These are phyloP conservation scores for Scleroderma bovista DNA, from an alignment of 768 basidiomycete species.

Conservation along the genomic window DNA sequence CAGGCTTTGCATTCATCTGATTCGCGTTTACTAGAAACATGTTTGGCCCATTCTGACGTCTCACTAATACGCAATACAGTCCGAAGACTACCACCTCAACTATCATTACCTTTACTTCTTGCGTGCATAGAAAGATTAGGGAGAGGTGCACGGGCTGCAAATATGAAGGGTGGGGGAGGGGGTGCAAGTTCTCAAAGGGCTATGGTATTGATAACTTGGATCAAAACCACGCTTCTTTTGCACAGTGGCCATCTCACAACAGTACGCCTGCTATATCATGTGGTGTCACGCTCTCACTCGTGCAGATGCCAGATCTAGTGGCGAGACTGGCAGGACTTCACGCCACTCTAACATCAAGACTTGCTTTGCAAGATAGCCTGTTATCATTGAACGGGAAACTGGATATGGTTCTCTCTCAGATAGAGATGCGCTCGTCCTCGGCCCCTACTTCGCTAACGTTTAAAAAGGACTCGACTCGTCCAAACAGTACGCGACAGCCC, in stretches of 20 bases:
- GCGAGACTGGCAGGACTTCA: constrained; percentile 82
- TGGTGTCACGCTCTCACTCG: constrained; percentile 7
- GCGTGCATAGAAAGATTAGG: constrained; percentile 89
- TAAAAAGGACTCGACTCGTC: constrained; percentile 31
- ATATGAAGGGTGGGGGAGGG: constrained; percentile 72
- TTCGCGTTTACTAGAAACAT: constrained; percentile 79
- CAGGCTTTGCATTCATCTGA: constrained; percentile 97
- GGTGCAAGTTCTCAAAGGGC: constrained; percentile 78
- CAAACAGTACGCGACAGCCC: constrained; percentile 36
- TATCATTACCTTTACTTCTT: constrained; percentile 79
- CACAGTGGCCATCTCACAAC: constrained; percentile 94
- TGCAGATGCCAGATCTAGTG: constrained; percentile 88
- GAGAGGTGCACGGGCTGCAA: constrained; percentile 62
- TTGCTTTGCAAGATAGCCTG: constrained; percentile 79
- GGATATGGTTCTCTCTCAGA: constrained; percentile 91
- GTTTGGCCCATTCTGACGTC: constrained; percentile 78
- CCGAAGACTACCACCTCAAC: constrained; percentile 75
- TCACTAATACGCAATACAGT: constrained; percentile 83
- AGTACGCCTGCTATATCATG: constrained; percentile 42
- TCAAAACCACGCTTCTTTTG: constrained; percentile 74
- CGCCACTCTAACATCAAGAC: constrained; percentile 69
- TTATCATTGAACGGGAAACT: constrained; percentile 83
- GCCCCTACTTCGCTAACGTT: constrained; percentile 52
- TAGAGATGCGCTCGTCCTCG: constrained; percentile 79
- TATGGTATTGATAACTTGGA: constrained; percentile 65